Base-by-base conservation (phyloP, 1,284 basidiomycete genomes). In the Tylopilus sp. region DNA sequence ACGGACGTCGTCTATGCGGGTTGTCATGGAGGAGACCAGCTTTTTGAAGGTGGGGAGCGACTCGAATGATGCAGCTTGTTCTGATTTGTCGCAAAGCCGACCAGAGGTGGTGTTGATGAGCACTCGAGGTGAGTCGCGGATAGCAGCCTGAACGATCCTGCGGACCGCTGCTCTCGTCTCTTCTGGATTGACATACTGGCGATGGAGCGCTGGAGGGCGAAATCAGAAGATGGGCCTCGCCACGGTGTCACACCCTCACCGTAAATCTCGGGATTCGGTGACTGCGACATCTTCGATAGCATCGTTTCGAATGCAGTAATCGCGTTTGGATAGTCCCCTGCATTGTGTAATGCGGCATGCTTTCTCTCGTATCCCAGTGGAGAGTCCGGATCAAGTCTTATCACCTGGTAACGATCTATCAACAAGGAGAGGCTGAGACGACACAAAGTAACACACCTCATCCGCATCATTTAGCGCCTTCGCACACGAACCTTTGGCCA, bases 81-180 rank as follows among this genome's bases (percentile, higher is more conserved):
- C 23, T 6, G 26, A 21, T 21, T 40, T 40, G 23, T 46, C 5
- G 13, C 40, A 8, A 11, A 46, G 37, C 4, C 31, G 45, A 10
- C 45, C 45, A 12, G 45, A 34, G 11, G 3, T 8, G 45, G 38
- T 46, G 30, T 40, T 40, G 1, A 46, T 46, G 23, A 46, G 45
- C 23, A 39, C 31, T 15, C 3, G 25, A 5, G 45, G 45, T 5
- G 38, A 46, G 3, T 46, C 31, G 6, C 31, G 38, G 6, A 34
- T 46, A 9, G 15, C 25, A 28, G 28, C 16, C 3, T 21, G 18
- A 9, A 46, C 7, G 12, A 31, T 38, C 16, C 3, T 30, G 1
- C 23, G 23, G 7, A 46, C 40, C 1, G 25, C 23, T 4, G 7
- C n/a, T 13, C 13, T 19, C 13, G 44, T 26, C n/a, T 26, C 16